phyloP scores from a whole-genome alignment of 179 eudicot species.

The Beta macrorhiza region DNA sequence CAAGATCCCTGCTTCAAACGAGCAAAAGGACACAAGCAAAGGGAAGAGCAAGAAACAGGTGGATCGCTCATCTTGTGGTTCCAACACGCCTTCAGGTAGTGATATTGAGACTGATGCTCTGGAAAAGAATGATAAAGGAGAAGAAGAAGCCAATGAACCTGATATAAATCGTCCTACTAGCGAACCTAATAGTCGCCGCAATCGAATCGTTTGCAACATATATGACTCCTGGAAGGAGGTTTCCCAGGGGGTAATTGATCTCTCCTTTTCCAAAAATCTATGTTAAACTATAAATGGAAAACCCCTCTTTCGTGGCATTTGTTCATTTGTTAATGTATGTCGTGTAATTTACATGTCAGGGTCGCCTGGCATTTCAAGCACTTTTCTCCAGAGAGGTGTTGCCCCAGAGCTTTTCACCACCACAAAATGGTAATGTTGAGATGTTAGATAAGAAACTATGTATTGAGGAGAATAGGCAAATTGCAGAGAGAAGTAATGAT shows the following conservation, averaged over 20 bases:
- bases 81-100: slow-evolving; percentile 85
- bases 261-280: not conserved
- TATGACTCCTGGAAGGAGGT: slow-evolving; percentile 93
- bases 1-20: slow-evolving; percentile 34
- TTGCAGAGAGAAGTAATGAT: slow-evolving; percentile 28
- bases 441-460: slow-evolving; percentile 25
- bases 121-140: slow-evolving; percentile 46
- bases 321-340: not conserved
- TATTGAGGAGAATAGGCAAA: slow-evolving; percentile 31
- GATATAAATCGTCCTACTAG: slow-evolving; percentile 41
- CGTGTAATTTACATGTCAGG: slow-evolving; percentile 44
- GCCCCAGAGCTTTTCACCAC: slow-evolving; percentile 92
- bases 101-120: slow-evolving; percentile 84
- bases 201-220: slow-evolving; percentile 42
- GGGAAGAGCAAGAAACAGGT: slow-evolving; percentile 54
- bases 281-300: not conserved
- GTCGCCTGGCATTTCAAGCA: slow-evolving; percentile 79
- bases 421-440: slow-evolving; percentile 30
- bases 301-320: no score
- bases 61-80: slow-evolving; percentile 96
- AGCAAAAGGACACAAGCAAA: slow-evolving; percentile 50
- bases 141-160: slow-evolving; percentile 55
- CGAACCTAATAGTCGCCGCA: slow-evolving; percentile 59
- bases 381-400: slow-evolving; percentile 74
- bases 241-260: slow-evolving; percentile 77